Percentiles rank a stretch among this genome's conserved stretches.
Conservation (phyloP, 2,329 filamentous ascomycete species). For the Allantophomopsis lycopodina region DNA sequence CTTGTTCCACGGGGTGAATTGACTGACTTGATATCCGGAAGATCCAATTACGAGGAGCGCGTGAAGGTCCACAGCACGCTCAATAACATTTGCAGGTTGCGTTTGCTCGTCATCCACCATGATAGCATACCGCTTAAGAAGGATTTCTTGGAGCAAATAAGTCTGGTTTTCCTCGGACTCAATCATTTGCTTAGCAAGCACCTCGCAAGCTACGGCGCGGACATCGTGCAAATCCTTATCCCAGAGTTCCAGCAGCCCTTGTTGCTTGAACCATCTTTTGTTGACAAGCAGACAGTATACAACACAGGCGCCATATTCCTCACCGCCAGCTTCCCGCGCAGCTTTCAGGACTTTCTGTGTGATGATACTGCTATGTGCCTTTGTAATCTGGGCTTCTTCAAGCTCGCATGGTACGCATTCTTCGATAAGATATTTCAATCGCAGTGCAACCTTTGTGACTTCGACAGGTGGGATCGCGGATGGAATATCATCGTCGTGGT, state of each 20-base stretch:
- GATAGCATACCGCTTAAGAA: slow-evolving; percentile 83
- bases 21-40: slow-evolving; percentile 63
- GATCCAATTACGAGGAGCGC: slow-evolving; percentile 79
- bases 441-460: slow-evolving; percentile 81
- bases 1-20: background rate
- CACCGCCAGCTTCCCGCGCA: slow-evolving; percentile 67
- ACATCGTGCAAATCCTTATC: slow-evolving; percentile 74
- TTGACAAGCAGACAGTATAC: slow-evolving; percentile 24
- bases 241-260: slow-evolving; percentile 75
- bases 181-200: slow-evolving; percentile 82
- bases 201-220: slow-evolving; percentile 72
- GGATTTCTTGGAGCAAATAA: slow-evolving; percentile 66
- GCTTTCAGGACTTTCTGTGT: slow-evolving; percentile 67
- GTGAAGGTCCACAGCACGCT: slow-evolving; percentile 87
- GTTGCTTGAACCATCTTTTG: slow-evolving; percentile 62
- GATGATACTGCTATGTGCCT: slow-evolving; percentile 74
- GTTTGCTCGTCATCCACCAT: slow-evolving; percentile 59
- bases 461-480: slow-evolving; percentile 62
- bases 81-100: slow-evolving; percentile 72
- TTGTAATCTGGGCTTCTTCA: slow-evolving; percentile 59
- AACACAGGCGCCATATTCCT: slow-evolving; percentile 64
- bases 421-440: slow-evolving; percentile 82
- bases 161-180: slow-evolving; percentile 68
- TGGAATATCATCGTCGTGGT: slow-evolving; percentile 40
- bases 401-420: slow-evolving; percentile 84